A percentile compares a stretch with the other conserved stretches of the same genome.
These are phyloP conservation scores for Fibroporia radiculosa DNA, from an alignment of 768 basidiomycete species.

Conservation along the genomic window DNA sequence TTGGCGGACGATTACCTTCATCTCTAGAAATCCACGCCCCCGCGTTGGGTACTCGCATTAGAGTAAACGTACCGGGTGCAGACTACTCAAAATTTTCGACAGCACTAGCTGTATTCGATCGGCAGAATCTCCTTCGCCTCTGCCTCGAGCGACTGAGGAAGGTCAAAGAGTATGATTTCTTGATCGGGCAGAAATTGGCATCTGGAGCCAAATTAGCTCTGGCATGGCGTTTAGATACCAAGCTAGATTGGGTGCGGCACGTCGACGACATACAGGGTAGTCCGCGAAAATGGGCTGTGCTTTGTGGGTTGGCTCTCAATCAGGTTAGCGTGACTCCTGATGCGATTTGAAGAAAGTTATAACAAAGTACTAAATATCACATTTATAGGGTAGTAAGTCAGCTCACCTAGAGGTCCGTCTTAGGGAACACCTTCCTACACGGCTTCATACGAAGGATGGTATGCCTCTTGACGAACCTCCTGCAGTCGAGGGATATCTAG, in stretches of 20 bases:
- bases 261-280: constrained; percentile 58
- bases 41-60: constrained; percentile 54
- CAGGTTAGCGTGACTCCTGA: constrained; percentile 41
- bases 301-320: constrained; percentile 68
- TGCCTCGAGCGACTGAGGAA: constrained; percentile 49
- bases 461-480: constrained; percentile 63
- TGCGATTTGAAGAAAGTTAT: too few species aligned
- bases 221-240: constrained; percentile 68
- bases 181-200: constrained; percentile 46
- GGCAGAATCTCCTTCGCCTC: constrained; percentile 53
- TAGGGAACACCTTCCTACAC: constrained; percentile 56
- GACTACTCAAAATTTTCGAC: constrained; percentile 31
- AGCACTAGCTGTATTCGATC: constrained; percentile 45
- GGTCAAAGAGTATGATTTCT: constrained; percentile 52
- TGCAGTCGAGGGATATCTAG: constrained; percentile 80
- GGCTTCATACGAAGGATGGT: constrained; percentile 35
- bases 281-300: constrained; percentile 58
- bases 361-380: too few species aligned
- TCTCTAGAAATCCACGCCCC: constrained; percentile 69
- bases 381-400: constrained; percentile 29
- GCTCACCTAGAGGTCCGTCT: constrained; percentile 69
- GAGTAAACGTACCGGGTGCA: constrained; percentile 55
- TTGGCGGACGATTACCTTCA: constrained; percentile 66
- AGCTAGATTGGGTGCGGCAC: constrained; percentile 83
- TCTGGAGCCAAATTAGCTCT: constrained; percentile 59